Evolutionary conservation across 177 flowering plant genomes (phyloP), one percentile per base, ranked within the genome.

Genomic region (Vitis hybrid): DNA sequence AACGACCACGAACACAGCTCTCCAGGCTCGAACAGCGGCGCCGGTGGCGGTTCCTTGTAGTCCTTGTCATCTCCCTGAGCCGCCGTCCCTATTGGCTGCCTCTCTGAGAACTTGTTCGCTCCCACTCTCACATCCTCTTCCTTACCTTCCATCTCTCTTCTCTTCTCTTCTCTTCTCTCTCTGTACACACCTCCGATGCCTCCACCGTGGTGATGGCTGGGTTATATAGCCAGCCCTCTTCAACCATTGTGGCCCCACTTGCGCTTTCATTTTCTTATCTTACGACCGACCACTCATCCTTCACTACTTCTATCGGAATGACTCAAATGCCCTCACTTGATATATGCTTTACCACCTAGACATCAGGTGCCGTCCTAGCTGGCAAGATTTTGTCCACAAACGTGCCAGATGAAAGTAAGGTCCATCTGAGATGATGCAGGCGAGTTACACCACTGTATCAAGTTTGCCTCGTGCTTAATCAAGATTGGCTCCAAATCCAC

Each of bases 1-100:
- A 87, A 87, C 6, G 90, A 87, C 90, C 90, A 87, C 1, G 88
- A 83, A 2, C 72, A 60, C 26, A 87, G 77, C 78, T 87, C 90
- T 0, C 73, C 71, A 1, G 85, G 79, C 79, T 87, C 90, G 65
- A 85, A 80, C 59, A 85, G 73, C 45, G 90, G 90, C 14, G 88
- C 87, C 55, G 90, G 83, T 13, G 88, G 85, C 7, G 90, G 85
- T 72, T 87, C 90, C 65, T 49, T 71, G 84, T 87, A 87, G 77
- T 86, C 88, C 83, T 81, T 86, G 66, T 72, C 76, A 18, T 77
- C 75, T 71, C 56, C 78, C 77, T 85, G 91, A 4, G 89, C 91
- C 48, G 85, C 78, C 66, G 88, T 86, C 2, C 91, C 91, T 6
- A 87, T 73, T 14, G 85, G 85, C 72, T 86, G 89, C 73, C 82